Evolutionary conservation across 441 rosid species (phyloP).

Genomic region (Adansonia gregorii): DNA sequence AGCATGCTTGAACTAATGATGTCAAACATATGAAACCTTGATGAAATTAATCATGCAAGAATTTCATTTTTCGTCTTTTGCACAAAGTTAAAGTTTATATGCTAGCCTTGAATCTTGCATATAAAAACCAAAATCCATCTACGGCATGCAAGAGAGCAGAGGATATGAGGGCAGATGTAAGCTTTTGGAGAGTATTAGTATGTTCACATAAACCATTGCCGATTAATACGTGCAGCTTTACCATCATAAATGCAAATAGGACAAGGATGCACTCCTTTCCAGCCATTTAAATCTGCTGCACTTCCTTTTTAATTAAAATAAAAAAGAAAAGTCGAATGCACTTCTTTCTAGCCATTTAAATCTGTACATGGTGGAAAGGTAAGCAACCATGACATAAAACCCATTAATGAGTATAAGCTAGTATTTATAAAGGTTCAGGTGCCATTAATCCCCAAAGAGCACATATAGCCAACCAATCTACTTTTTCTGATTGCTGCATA

Average conservation of each 20-base stretch:
- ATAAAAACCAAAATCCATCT: not conserved
- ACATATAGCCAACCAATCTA: constrained; percentile 2
- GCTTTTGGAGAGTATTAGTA: constrained; percentile 8
- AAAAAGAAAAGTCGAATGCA: not conserved
- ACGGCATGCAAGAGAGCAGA: not conserved
- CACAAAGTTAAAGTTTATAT: not conserved
- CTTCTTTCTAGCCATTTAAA: not conserved
- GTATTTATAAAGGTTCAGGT: not conserved
- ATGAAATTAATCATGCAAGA: not conserved
- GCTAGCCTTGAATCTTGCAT: not conserved
- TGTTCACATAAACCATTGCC: not conserved
- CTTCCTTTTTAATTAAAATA: too few relatives aligned
- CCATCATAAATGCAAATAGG: not conserved
- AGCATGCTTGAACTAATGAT: not conserved
- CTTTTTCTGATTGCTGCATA: not conserved
- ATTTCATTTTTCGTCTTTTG: not conserved
- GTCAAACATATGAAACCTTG: not conserved
- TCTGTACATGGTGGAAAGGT: not conserved
- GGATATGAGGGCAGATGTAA: not conserved
- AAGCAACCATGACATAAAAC: not conserved
- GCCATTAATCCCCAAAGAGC: constrained; percentile 4
- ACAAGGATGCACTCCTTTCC: too few relatives aligned
- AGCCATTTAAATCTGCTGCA: not conserved
- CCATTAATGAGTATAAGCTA: not conserved
- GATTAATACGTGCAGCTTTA: not conserved